Conservation (phyloP, 1,284 basidiomycete genomes). For the Puccinia polysora region DNA sequence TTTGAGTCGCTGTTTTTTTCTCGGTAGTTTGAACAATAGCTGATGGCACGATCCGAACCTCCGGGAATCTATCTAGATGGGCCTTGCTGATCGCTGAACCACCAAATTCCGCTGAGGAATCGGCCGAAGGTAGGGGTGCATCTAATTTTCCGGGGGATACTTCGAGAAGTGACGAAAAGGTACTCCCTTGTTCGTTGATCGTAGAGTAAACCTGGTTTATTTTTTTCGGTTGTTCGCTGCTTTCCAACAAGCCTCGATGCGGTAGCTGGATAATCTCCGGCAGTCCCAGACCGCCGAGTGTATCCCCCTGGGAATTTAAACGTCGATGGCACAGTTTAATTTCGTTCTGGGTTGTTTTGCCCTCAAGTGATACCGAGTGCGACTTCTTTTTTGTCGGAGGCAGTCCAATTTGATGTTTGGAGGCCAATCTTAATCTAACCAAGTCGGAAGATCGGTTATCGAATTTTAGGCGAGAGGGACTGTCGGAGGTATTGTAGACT, state of each 20-base stretch:
- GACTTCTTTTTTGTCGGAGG: neutral
- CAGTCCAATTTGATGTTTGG: neutral
- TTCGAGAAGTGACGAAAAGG: slow-evolving; percentile 1
- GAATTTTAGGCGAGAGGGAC: neutral
- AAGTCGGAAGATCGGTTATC: neutral
- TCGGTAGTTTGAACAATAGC: slow-evolving; percentile 8
- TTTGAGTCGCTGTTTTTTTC: neutral
- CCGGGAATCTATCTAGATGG: neutral
- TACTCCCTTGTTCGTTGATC: neutral
- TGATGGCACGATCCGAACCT: neutral
- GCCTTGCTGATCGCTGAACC: neutral
- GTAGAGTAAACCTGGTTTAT: neutral
- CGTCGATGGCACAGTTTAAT: neutral
- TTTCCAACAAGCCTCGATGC: neutral
- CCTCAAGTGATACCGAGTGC: too few relatives aligned
- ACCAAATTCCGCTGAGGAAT: neutral
- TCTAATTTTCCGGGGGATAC: neutral
- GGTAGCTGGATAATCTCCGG: slow-evolving; percentile 1
- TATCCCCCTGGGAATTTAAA: neutral
- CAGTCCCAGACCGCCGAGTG: neutral
- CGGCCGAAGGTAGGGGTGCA: neutral
- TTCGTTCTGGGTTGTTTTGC: neutral
- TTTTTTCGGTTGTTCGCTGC: neutral
- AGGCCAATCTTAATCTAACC: neutral
- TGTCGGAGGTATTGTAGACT: slow-evolving; percentile 10